A percentile compares a stretch with the other conserved stretches of the same genome.
These are phyloP conservation scores for Aspergillus brasiliensis DNA, from an alignment of 2,329 filamentous ascomycete species.

Conservation along the genomic window DNA sequence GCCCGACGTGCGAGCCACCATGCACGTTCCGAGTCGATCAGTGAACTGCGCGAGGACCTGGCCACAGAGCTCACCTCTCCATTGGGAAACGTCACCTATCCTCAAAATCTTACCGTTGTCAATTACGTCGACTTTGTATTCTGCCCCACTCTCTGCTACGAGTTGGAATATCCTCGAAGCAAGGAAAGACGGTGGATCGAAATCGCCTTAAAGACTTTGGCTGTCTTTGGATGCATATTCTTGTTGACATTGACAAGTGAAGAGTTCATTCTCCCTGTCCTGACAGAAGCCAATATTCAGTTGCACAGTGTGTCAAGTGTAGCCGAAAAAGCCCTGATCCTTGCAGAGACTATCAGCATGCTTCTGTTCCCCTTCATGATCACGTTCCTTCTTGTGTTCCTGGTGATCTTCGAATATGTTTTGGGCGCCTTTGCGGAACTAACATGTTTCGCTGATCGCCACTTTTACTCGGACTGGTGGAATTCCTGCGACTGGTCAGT, in stretches of 20 bases:
- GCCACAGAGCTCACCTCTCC: constrained; percentile 90
- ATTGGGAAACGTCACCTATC: constrained; percentile 86
- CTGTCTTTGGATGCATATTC: constrained; percentile 95
- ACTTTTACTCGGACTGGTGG: constrained; percentile 83
- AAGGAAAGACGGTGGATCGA: constrained; percentile 74
- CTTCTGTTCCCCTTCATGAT: constrained; percentile 97
- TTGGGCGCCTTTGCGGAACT: constrained; percentile 94
- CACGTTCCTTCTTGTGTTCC: constrained; percentile 90
- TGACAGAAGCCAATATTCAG: constrained; percentile 68
- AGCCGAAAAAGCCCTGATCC: constrained; percentile 72
- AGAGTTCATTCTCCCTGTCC: constrained; percentile 91
- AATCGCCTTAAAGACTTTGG: constrained; percentile 80
- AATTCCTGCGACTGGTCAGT: constrained; percentile 57
- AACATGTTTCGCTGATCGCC: constrained; percentile 86
- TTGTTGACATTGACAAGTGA: constrained; percentile 87
- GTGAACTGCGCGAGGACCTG: constrained; percentile 77
- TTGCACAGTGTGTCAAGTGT: constrained; percentile 52
- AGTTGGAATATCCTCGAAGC: constrained; percentile 90
- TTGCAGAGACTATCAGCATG: constrained; percentile 86
- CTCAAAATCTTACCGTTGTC: constrained; percentile 76
- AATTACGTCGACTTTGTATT: constrained; percentile 88
- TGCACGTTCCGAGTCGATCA: constrained; percentile 56
- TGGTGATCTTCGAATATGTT: constrained; percentile 97
- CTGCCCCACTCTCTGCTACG: constrained; percentile 95
- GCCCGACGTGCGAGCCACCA: constrained; percentile 16